Conservation (phyloP, 1,284 basidiomycete genomes). For the Tilletiopsis washingtonensis region DNA sequence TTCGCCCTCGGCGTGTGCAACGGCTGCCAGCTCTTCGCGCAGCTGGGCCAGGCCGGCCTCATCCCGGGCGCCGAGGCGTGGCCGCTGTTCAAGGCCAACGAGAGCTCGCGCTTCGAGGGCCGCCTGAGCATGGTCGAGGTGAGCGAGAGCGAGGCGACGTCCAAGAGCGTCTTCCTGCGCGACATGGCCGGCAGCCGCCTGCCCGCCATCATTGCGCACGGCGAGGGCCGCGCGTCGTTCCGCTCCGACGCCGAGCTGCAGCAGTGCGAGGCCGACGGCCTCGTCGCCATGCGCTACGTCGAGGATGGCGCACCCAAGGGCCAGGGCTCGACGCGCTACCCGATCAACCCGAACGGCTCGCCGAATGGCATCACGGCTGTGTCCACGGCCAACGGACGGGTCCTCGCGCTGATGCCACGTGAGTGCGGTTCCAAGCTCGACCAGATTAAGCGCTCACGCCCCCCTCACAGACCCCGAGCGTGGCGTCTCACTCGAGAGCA, state of each 20-base stretch:
- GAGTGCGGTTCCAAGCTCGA: not conserved
- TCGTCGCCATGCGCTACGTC: slow-evolving; percentile 37
- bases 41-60: slow-evolving; percentile 60
- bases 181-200: slow-evolving; percentile 79
- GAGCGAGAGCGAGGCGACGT: slow-evolving; percentile 46
- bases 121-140: slow-evolving; percentile 75
- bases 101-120: slow-evolving; percentile 82
- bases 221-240: slow-evolving; percentile 82
- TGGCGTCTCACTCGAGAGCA: slow-evolving; percentile 36
- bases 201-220: slow-evolving; percentile 90
- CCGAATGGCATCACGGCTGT: slow-evolving; percentile 79
- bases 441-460: not conserved
- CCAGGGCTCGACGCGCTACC: slow-evolving; percentile 22
- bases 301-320: slow-evolving; percentile 15
- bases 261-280: slow-evolving; percentile 12
- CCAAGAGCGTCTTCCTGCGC: slow-evolving; percentile 69
- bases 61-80: slow-evolving; percentile 77
- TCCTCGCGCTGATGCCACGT: slow-evolving; percentile 88
- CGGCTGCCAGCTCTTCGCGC: slow-evolving; percentile 91
- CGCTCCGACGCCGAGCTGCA: slow-evolving; percentile 11
- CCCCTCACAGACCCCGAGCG: slow-evolving; percentile 44
- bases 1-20: slow-evolving; percentile 96
- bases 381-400: slow-evolving; percentile 73
- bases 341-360: slow-evolving; percentile 81
- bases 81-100: slow-evolving; percentile 87